These are phyloP conservation scores for Alternaria sp. DNA, from an alignment of 2,329 filamentous ascomycete genomes.

Conservation along the genomic window DNA sequence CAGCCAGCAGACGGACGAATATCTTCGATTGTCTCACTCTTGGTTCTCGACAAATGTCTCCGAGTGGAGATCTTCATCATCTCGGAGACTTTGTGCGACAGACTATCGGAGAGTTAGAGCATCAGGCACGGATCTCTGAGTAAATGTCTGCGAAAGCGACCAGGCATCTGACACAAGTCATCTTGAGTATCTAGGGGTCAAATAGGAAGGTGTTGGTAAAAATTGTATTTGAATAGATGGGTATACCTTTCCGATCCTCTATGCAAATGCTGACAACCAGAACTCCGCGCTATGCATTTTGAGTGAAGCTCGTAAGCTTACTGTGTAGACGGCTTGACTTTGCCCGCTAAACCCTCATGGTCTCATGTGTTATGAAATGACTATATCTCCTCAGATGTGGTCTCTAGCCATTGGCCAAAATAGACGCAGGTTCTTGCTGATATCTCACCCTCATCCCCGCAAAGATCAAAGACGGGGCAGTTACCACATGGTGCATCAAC, in stretches of 20 bases:
- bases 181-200: not conserved
- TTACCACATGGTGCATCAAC: constrained; percentile 90
- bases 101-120: not conserved
- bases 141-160: not conserved
- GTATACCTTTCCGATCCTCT: constrained; percentile 3
- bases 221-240: not conserved
- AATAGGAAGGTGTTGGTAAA: not conserved
- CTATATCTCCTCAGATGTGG: constrained; percentile 37
- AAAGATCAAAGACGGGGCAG: constrained; percentile 93
- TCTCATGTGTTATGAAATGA: not conserved
- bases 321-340: not conserved
- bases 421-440: constrained; percentile 92
- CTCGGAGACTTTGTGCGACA: not conserved
- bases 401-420: constrained; percentile 80
- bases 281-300: constrained; percentile 7
- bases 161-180: not conserved
- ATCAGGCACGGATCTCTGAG: not conserved
- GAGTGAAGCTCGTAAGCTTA: not conserved
- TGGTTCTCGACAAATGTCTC: not conserved
- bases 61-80: not conserved
- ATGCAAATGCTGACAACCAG: constrained; percentile 2
- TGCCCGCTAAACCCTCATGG: not conserved
- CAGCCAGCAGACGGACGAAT: not conserved
- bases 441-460: constrained; percentile 88
- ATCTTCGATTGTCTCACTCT: not conserved